phyloP scores from a whole-genome alignment of 768 basidiomycete species.

The Tulasnella sp. region DNA sequence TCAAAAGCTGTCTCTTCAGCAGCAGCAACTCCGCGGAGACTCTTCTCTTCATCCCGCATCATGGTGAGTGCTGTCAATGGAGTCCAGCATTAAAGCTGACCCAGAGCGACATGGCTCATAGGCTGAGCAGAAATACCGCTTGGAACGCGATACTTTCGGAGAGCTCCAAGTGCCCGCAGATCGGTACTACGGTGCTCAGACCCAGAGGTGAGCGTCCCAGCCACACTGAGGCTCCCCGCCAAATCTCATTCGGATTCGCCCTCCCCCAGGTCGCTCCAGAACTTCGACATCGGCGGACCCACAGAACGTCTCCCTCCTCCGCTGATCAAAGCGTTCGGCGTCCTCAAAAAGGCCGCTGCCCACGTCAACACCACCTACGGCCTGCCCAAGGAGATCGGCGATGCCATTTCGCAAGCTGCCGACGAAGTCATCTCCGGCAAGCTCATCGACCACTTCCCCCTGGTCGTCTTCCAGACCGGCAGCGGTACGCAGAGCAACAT shows the following conservation, averaged over 20 bases:
- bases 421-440: conserved; percentile 98
- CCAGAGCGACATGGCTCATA: background rate
- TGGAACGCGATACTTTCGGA: conserved; percentile 93
- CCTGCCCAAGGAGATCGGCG: conserved; percentile 77
- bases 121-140: conserved; percentile 44
- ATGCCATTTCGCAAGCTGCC: conserved; percentile 87
- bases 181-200: conserved; percentile 98
- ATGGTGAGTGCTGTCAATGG: too few relatives aligned
- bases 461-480: conserved; percentile 99
- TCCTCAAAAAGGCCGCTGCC: conserved; percentile 95
- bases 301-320: conserved; percentile 89
- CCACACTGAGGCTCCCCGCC: background rate
- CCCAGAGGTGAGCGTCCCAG: conserved; percentile 65
- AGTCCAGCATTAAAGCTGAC: background rate
- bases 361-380: conserved; percentile 88
- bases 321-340: conserved; percentile 96
- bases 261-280: conserved; percentile 72
- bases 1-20: conserved; percentile 18
- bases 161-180: conserved; percentile 84
- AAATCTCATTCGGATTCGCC: background rate
- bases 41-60: conserved; percentile 26
- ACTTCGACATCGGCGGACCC: conserved; percentile 97
- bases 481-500: conserved; percentile 99
- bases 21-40: conserved; percentile 18
- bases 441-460: conserved; percentile 90